Evolutionary conservation across 1,139 yeast species (phyloP), one percentile per base, ranked within the genome.

Genomic region (Lodderomyces oxycetoniae): DNA sequence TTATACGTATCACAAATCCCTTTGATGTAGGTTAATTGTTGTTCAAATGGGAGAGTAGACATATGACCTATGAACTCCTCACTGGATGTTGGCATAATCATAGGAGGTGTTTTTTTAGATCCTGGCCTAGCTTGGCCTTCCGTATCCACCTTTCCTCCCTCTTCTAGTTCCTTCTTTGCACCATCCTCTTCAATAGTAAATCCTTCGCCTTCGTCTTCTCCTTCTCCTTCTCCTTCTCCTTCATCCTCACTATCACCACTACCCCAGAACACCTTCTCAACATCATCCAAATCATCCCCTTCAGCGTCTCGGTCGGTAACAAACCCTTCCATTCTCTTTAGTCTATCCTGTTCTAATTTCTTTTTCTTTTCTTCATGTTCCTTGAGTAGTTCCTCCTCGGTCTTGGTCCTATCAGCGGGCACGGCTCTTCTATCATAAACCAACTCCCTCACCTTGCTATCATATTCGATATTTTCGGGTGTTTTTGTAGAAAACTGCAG

Each of bases 371-470:
- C 88, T 5, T 73, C 77, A 44, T 75, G 76, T 50, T 86, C 96
- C 35, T 71, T 66, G 28, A 67, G 71, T 14, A 88, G 42, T 57
- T 93, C 98, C 53, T 91, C 96, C 1, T 77, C 86, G 0, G 97
- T 89, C 59, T 89, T 87, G 1, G 96, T 88, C 57, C 96, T 72
- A 41, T 88, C 96, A n/a, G 93, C 78, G n/a, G 98, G 98, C 7
- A 76, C 88, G 1, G 97, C 89, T 48, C 97, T 74, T 51, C 83
- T 76, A 40, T 93, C 98, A 52, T 84, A 72, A 4, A 80, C 79
- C 50, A 91, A 71, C 49, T 84, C 91, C 40, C 85, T 75, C 20
- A 91, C 89, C 45, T 77, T 74, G 46, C 66, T 69, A 50, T 89
- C 96, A 56, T 91, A 93, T 21, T 67, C 77, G 10, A 66, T 60